These are phyloP conservation scores for Coemansia sp. DNA, from an alignment of 192 early-diverging fungal genomes.

Conservation along the genomic window DNA sequence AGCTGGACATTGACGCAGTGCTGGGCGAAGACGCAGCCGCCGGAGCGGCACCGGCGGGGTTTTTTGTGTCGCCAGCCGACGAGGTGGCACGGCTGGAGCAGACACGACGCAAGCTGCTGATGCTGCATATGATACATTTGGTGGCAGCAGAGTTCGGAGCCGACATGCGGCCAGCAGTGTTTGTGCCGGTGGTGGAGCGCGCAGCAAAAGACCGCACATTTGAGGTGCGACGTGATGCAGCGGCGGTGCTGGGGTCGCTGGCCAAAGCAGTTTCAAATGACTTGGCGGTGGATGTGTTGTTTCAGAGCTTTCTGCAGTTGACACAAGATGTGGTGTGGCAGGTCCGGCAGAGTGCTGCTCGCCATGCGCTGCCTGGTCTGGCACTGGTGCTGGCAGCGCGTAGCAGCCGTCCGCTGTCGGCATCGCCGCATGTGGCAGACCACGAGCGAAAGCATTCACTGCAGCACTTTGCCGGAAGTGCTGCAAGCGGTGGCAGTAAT, in stretches of 20 bases:
- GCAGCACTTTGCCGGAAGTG: conserved; percentile 17
- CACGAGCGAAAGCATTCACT: conserved; percentile 30
- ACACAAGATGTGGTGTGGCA: conserved; percentile 53
- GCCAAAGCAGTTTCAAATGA: conserved; percentile 48
- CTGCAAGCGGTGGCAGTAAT: background rate
- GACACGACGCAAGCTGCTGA: conserved; percentile 50
- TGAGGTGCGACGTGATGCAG: conserved; percentile 55
- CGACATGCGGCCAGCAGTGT: conserved; percentile 47
- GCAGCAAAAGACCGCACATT: conserved; percentile 37
- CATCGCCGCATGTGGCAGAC: background rate
- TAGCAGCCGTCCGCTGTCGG: background rate
- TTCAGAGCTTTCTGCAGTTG: conserved; percentile 38
- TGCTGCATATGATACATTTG: conserved; percentile 53
- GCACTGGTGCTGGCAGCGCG: conserved; percentile 44
- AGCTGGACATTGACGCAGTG: conserved; percentile 2
- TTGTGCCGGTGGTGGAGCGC: conserved; percentile 54
- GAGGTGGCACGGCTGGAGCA: conserved; percentile 40
- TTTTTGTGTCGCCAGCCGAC: conserved; percentile 45
- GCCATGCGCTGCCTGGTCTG: conserved; percentile 49
- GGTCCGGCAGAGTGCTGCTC: conserved; percentile 50
- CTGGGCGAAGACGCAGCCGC: background rate
- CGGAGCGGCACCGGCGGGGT: background rate
- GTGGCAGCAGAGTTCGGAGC: conserved; percentile 46
- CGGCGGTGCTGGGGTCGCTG: conserved; percentile 47
- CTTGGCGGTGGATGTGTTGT: conserved; percentile 48